Evolutionary conservation across 1,284 basidiomycete genomes (phyloP), one percentile per base, ranked within the genome.

Genomic region (Cryptococcus wingfieldii): DNA sequence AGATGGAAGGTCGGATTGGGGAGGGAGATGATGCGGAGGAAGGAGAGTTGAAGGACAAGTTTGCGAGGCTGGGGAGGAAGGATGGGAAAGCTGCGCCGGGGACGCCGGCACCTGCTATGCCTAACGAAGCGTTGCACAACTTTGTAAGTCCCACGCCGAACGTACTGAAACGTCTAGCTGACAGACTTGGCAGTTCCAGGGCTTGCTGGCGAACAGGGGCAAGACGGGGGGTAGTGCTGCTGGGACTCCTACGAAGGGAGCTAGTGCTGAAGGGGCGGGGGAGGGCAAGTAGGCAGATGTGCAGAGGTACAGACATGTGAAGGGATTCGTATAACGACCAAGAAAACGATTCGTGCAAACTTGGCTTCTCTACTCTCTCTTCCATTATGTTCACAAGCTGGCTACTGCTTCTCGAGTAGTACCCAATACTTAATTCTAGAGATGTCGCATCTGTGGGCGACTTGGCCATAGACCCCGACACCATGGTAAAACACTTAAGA

Each of bases 1-100:
- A 91, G 59, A 90, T 93, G 87, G 90, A 94, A 65, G 82, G 82
- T 38, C 19, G n/a, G 82, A 81, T 16, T 2, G 76, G 62, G 50
- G 27, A 61, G 31, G 38, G 38, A 7, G 51, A 59, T 14, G 58
- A 55, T 28, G 62, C 47, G 43, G 59, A 71, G 59, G 72, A 34
- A 10, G 10, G 31, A 8, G 4, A 75, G 43, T 52, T 69, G 46
- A 74, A 69, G 49, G 69, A 73, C 56, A 68, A 70, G 34, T 71
- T 71, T 60, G 71, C 70, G 8, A 60, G 68, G 39, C 52, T 71
- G 38, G 61, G 66, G 4, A 62, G 69, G 39, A 66, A 37, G 44
- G 53, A 34, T 14, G 25, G 38, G 18, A 50, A 50, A 10, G 38
- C 42, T 42, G n/a, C 31, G 31, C 31, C 18, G 2, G 43, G 19